Evolutionary conservation across 2,329 filamentous ascomycete species (phyloP).

Genomic region (Ilyonectria destructans): DNA sequence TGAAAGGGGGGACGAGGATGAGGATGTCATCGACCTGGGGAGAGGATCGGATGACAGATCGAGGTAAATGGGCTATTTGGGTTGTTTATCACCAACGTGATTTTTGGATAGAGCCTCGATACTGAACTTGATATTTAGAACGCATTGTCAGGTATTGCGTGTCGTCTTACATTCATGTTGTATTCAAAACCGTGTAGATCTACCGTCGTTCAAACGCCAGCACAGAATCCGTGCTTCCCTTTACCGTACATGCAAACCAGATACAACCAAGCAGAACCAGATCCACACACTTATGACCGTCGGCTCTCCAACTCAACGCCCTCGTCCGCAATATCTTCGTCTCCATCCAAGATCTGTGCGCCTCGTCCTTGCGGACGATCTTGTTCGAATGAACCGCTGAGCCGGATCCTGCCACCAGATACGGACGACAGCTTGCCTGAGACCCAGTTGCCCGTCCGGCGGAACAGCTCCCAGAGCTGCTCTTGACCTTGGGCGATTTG

Average conservation of each 20-base stretch:
- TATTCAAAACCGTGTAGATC: constrained; percentile 30
- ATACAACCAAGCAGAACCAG: constrained; percentile 11
- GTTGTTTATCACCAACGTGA: neutral
- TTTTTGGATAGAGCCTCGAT: neutral
- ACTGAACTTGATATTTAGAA: neutral
- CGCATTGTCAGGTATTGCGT: neutral
- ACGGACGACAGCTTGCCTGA: constrained; percentile 68
- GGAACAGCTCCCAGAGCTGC: constrained; percentile 74
- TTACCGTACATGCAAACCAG: constrained; percentile 34
- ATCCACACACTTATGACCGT: constrained; percentile 37
- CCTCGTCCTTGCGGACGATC: constrained; percentile 61
- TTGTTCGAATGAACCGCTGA: constrained; percentile 61
- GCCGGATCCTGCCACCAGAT: constrained; percentile 71
- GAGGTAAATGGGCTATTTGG: constrained; percentile 24
- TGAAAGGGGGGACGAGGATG: constrained; percentile 48
- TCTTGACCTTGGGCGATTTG: constrained; percentile 74
- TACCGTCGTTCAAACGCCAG: constrained; percentile 43
- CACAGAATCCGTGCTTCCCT: constrained; percentile 37
- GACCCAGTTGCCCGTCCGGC: constrained; percentile 71
- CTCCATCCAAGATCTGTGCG: constrained; percentile 60
- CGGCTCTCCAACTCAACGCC: constrained; percentile 63
- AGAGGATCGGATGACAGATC: constrained; percentile 42
- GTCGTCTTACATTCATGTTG: constrained; percentile 11
- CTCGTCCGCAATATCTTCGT: constrained; percentile 60
- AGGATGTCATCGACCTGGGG: constrained; percentile 56